These are phyloP conservation scores for Tritrichomonas musculus DNA, from an alignment of 208 protist species.

Conservation along the genomic window DNA sequence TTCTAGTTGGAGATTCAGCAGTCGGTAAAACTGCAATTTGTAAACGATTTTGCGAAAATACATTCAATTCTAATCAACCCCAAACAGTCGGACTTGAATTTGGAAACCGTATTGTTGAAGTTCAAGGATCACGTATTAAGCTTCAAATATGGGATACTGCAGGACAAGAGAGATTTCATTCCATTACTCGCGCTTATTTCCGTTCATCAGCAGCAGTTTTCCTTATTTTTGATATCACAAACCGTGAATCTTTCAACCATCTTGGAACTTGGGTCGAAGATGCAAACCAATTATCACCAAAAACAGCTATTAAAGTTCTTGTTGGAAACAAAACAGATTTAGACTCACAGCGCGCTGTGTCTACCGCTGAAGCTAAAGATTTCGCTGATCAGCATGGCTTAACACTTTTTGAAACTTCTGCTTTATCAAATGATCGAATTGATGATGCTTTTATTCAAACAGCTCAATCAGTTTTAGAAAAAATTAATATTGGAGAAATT, in stretches of 20 bases:
- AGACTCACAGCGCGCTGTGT: background rate
- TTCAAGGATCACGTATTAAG: background rate
- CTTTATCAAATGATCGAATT: background rate
- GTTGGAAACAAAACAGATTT: slow-evolving; percentile 35
- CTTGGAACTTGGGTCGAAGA: background rate
- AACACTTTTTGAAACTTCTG: slow-evolving; percentile 15
- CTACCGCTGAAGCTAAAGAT: background rate
- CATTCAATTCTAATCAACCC: slow-evolving; percentile 19
- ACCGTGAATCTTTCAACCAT: background rate
- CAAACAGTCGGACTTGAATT: slow-evolving; percentile 34
- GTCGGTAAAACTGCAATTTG: background rate
- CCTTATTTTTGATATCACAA: slow-evolving; percentile 32
- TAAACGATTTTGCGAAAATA: background rate
- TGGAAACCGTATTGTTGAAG: background rate
- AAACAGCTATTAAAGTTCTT: slow-evolving; percentile 19
- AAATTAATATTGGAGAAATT: background rate
- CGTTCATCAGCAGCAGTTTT: background rate
- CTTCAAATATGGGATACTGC: slow-evolving; percentile 34
- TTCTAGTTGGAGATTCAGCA: background rate
- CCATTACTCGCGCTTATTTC: slow-evolving; percentile 9
- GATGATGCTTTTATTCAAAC: slow-evolving; percentile 27
- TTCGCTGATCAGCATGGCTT: background rate
- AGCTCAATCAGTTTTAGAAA: background rate
- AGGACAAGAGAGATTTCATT: slow-evolving; percentile 18
- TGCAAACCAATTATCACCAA: background rate